Evolutionary conservation across 129 eudicot genomes (phyloP).

Genomic region (Artemisia argyi): DNA sequence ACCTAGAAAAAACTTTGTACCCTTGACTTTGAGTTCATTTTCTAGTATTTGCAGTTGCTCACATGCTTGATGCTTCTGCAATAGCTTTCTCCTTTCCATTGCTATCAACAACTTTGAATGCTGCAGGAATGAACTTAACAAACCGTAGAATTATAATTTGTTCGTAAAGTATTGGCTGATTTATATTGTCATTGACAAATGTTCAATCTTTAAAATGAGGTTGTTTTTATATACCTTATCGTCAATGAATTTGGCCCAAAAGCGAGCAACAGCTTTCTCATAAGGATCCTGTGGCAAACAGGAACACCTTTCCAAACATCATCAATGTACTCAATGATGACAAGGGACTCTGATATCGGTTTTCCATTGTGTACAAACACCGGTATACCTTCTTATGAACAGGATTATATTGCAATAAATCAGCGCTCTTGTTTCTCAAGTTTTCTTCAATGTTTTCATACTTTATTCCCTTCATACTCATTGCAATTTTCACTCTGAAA

Average conservation of each 20-base stretch:
- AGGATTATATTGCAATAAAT: conserved; percentile 33
- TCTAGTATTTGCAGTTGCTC: conserved; percentile 21
- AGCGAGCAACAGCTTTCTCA: conserved; percentile 29
- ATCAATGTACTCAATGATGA: conserved; percentile 39
- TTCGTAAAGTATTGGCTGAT: too few relatives aligned
- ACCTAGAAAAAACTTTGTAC: conserved; percentile 40
- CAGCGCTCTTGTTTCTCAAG: conserved; percentile 26
- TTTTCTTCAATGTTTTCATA: conserved; percentile 36
- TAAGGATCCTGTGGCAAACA: conserved; percentile 32
- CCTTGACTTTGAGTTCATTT: conserved; percentile 18
- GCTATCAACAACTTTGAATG: conserved; percentile 23
- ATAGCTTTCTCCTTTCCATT: conserved; percentile 25
- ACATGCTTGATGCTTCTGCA: conserved; percentile 37
- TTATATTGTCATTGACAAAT: too few relatives aligned
- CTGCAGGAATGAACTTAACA: conserved; percentile 25
- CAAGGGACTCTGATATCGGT: conserved; percentile 35
- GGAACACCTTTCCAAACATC: conserved; percentile 29
- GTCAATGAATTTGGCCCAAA: conserved; percentile 33
- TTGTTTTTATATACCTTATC: conserved; percentile 22
- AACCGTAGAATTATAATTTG: background rate
- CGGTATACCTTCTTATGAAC: conserved; percentile 30
- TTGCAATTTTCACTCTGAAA: conserved; percentile 32
- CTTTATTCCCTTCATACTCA: conserved; percentile 35
- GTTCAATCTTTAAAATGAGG: too few relatives aligned
- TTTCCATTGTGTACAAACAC: conserved; percentile 37